Conservation (phyloP, 2,329 filamentous ascomycete genomes). For the Colletotrichum sidae region DNA sequence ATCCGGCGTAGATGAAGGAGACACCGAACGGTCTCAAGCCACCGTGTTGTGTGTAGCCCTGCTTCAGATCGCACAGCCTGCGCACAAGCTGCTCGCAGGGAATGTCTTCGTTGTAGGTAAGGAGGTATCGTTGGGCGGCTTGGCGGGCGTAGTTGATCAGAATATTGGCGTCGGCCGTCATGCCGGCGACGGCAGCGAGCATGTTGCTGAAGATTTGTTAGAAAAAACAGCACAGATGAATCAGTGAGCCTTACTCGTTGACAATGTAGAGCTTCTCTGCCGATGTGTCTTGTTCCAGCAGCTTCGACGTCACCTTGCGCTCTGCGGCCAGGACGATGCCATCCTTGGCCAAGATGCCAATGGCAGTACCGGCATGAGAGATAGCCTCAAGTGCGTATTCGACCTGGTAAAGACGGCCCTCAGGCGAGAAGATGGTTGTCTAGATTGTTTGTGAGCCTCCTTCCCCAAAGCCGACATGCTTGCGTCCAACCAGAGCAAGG, state of each 20-base stretch:
- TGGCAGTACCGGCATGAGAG: conserved; percentile 95
- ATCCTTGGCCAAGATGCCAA: conserved; percentile 97
- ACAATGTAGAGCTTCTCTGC: conserved; percentile 99
- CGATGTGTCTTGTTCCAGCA: conserved; percentile 98
- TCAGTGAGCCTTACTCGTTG: conserved; percentile 80
- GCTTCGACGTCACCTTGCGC: conserved; percentile 98
- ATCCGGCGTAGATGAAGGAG: conserved; percentile 99
- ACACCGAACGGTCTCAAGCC: conserved; percentile 98
- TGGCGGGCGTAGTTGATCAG: conserved; percentile 99
- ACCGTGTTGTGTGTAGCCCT: conserved; percentile 99
- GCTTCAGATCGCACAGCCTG: conserved; percentile 96
- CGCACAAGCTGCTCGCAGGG: conserved; percentile 99
- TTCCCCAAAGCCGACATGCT: not conserved
- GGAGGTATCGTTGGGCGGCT: conserved; percentile 95
- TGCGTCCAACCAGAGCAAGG: conserved; percentile 39
- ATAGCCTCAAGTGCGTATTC: conserved; percentile 99
- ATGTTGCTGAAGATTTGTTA: conserved; percentile 80
- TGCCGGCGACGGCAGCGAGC: conserved; percentile 98
- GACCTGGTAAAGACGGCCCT: conserved; percentile 98
- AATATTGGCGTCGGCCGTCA: conserved; percentile 99
- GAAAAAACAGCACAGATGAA: not conserved
- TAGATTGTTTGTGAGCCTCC: conserved; percentile 53
- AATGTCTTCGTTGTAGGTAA: conserved; percentile 99
- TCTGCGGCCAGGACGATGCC: conserved; percentile 98
- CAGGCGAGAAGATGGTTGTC: conserved; percentile 99